Conservation (phyloP, 2,329 filamentous ascomycete species). For the Alternaria solani region DNA sequence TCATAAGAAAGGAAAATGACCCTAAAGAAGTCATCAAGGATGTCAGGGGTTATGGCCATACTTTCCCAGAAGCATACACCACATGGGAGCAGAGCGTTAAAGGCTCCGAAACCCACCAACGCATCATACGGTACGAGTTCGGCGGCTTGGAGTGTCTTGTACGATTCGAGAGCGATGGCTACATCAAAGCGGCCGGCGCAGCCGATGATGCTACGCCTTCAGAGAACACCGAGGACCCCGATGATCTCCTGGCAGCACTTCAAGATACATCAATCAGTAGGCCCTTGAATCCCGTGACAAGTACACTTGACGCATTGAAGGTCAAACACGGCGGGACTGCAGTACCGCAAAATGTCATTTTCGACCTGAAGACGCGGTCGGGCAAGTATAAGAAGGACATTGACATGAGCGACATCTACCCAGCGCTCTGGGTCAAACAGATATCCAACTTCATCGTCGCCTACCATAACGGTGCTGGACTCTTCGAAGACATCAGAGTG, state of each 20-base stretch:
- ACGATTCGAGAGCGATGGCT: constrained; percentile 68
- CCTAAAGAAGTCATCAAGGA: constrained; percentile 64
- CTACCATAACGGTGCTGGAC: constrained; percentile 54
- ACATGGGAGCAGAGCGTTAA: constrained; percentile 65
- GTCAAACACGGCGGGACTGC: constrained; percentile 29
- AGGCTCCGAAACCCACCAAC: constrained; percentile 68
- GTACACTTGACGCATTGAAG: constrained; percentile 17
- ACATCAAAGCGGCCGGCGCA: constrained; percentile 42
- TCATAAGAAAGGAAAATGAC: constrained; percentile 68
- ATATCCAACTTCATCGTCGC: constrained; percentile 62
- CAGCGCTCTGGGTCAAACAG: constrained; percentile 61
- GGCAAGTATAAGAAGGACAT: constrained; percentile 39
- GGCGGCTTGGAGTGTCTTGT: constrained; percentile 62
- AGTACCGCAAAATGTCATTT: constrained; percentile 56
- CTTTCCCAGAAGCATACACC: constrained; percentile 72
- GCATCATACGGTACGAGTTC: constrained; percentile 67
- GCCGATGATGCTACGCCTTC: neutral
- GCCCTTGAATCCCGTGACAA: neutral
- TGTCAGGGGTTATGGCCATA: constrained; percentile 70
- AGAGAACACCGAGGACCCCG: neutral
- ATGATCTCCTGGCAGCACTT: constrained; percentile 24
- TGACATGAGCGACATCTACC: constrained; percentile 54
- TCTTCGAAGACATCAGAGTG: constrained; percentile 56
- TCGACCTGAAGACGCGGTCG: constrained; percentile 63
- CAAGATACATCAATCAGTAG: constrained; percentile 15